phyloP scores from a whole-genome alignment of 2,329 filamentous ascomycete genomes.

The Xylariaceae sp. region DNA sequence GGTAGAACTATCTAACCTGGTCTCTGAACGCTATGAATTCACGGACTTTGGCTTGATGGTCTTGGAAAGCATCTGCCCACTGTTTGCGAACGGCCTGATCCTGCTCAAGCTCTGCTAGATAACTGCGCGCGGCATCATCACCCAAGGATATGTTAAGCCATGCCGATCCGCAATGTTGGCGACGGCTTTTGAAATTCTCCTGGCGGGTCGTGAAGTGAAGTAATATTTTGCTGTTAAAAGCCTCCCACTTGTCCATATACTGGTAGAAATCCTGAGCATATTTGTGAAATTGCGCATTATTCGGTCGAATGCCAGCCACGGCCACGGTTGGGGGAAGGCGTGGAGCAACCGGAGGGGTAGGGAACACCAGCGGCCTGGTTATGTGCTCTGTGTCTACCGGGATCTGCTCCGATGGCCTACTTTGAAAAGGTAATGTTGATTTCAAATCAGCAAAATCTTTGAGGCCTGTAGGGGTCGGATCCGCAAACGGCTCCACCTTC shows the following conservation, averaged over 20 bases:
- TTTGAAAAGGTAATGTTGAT: constrained; percentile 60
- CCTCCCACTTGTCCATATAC: constrained; percentile 56
- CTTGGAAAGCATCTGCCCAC: constrained; percentile 62
- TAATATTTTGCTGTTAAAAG: constrained; percentile 56
- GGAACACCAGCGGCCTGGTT: constrained; percentile 48
- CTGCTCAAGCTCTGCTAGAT: constrained; percentile 63
- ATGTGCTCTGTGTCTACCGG: constrained; percentile 40
- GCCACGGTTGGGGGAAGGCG: constrained; percentile 47
- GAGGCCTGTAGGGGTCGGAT: constrained; percentile 49
- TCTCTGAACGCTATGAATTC: constrained; percentile 57
- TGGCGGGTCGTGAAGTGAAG: constrained; percentile 59
- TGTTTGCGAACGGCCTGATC: constrained; percentile 64
- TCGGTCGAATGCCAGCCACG: constrained; percentile 49
- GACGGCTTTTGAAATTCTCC: constrained; percentile 42
- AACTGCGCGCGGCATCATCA: constrained; percentile 54
- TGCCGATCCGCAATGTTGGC: constrained; percentile 45
- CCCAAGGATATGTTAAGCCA: constrained; percentile 46
- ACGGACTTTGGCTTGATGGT: constrained; percentile 61
- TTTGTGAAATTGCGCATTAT: constrained; percentile 47
- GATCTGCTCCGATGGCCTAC: constrained; percentile 48
- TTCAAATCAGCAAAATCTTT: constrained; percentile 59
- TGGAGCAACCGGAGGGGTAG: constrained; percentile 53
- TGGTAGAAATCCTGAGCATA: constrained; percentile 57
- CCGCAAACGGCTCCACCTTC: constrained; percentile 58
- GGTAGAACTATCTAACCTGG: constrained; percentile 41